A percentile compares a stretch with the other conserved stretches of the same genome.
phyloP scores from a whole-genome alignment of 306 rosid species.

The Medicago ruthenica region DNA sequence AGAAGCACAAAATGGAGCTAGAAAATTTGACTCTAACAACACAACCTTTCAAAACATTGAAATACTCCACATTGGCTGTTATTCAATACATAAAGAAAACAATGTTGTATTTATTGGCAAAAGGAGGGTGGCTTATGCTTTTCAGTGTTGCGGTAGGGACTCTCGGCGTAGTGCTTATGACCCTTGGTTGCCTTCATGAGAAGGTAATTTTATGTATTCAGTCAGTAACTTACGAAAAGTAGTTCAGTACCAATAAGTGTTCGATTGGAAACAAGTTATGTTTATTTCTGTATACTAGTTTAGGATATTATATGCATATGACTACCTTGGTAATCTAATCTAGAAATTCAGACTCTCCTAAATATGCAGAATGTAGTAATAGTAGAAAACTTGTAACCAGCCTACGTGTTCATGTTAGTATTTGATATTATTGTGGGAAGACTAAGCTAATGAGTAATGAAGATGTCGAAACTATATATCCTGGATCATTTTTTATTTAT shows the following conservation, averaged over 20 bases:
- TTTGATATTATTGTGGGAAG: constrained; percentile 14
- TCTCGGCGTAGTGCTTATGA: constrained; percentile 66
- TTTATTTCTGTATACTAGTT: neutral
- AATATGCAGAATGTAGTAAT: constrained; percentile 8
- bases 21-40: constrained; percentile 79
- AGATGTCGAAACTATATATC: constrained; percentile 21
- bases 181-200: constrained; percentile 77
- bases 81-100: constrained; percentile 64
- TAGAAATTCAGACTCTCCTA: neutral
- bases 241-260: neutral
- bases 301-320: constrained; percentile 2
- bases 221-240: constrained; percentile 20
- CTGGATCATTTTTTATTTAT: neutral
- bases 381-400: constrained; percentile 12
- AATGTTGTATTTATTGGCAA: constrained; percentile 62
- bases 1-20: constrained; percentile 67
- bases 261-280: constrained; percentile 7
- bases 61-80: constrained; percentile 76
- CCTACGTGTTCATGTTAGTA: constrained; percentile 15
- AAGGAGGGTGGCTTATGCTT: constrained; percentile 93
- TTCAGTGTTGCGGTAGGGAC: constrained; percentile 55
- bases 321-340: constrained; percentile 2
- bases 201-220: constrained; percentile 58
- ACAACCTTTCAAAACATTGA: constrained; percentile 85
- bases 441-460: constrained; percentile 1